Evolutionary conservation across 2,329 filamentous ascomycete genomes (phyloP), one percentile per base, ranked within the genome.

Genomic region (Calonectria montana): DNA sequence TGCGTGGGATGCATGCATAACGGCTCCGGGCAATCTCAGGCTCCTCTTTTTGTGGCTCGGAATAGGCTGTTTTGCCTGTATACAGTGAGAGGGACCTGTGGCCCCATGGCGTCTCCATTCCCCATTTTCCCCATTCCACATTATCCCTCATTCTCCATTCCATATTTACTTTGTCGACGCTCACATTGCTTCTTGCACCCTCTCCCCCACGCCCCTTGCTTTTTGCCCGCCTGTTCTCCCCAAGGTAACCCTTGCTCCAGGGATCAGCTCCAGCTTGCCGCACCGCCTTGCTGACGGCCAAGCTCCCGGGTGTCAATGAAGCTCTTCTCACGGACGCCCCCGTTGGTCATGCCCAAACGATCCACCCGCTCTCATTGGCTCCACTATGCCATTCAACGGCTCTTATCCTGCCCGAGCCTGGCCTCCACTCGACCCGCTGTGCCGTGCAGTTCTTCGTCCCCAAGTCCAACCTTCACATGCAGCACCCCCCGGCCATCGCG

Each of bases 1-100:
- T 74, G 77, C 75, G 77, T 67, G 78, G 78, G 78, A 79, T 79
- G 75, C 75, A 79, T 79, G 78, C 77, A 79, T 79, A 55, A 73
- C 71, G 68, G 65, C 65, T 48, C 67, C 59, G 25, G 62, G 55
- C 53, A 67, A 23, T 29, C 31, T 50, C 35, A 43, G 35, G 64
- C 55, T 65, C 29, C 65, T 69, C 29, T 57, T 48, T 65, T 65
- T 65, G 63, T 57, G 31, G 43, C 59, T 72, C 70, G 68, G 39
- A 69, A 29, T 61, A 65, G 29, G 55, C 53, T 50, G 69, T 69
- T 45, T 37, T 59, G 15, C 21, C 37, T 74, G 41, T 55, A 50
- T 45, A 39, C 39, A 53, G 21, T 29, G 25, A 41, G 47, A 27
- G 65, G 27, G 53, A 37, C 37, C 74, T 73, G 73, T 78, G 73